These are phyloP conservation scores for Kwoniella shivajii DNA, from an alignment of 1,284 basidiomycete species.

Conservation along the genomic window DNA sequence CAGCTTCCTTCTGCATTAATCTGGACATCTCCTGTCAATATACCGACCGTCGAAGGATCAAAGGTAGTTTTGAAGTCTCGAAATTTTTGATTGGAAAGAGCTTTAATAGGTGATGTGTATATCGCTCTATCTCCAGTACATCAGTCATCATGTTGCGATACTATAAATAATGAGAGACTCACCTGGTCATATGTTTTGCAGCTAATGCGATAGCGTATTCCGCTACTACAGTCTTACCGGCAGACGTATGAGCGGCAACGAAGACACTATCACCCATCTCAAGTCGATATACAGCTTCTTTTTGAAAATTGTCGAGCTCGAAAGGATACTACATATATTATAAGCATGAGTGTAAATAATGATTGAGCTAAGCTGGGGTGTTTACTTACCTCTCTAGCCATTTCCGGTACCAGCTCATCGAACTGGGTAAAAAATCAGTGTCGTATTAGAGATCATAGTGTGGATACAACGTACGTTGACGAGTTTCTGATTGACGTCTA, in stretches of 20 bases:
- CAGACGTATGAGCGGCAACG: slow-evolving; percentile 97
- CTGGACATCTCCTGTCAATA: slow-evolving; percentile 97
- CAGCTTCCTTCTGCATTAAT: slow-evolving; percentile 98
- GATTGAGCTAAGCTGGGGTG: neutral
- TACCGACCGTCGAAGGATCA: slow-evolving; percentile 87
- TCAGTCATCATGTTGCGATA: neutral
- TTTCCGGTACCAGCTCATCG: slow-evolving; percentile 55
- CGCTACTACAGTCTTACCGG: slow-evolving; percentile 99
- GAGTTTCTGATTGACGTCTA: slow-evolving; percentile 88
- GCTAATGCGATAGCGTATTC: slow-evolving; percentile 98
- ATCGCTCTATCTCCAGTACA: slow-evolving; percentile 69
- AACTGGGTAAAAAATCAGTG: slow-evolving; percentile 34
- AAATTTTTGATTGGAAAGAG: slow-evolving; percentile 98
- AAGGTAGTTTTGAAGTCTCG: slow-evolving; percentile 98
- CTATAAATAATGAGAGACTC: slow-evolving; percentile 24
- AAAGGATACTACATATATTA: slow-evolving; percentile 69
- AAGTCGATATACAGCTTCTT: slow-evolving; percentile 96
- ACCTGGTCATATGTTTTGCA: slow-evolving; percentile 98
- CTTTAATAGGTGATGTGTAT: slow-evolving; percentile 99
- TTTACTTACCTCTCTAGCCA: slow-evolving; percentile 48
- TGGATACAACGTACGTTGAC: slow-evolving; percentile 60
- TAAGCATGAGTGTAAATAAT: slow-evolving; percentile 1
- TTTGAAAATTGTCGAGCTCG: slow-evolving; percentile 88
- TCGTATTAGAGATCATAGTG: neutral
- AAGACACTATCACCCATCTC: slow-evolving; percentile 98